Conservation (phyloP, 2,329 filamentous ascomycete species). For the Neofusicoccum ribis region DNA sequence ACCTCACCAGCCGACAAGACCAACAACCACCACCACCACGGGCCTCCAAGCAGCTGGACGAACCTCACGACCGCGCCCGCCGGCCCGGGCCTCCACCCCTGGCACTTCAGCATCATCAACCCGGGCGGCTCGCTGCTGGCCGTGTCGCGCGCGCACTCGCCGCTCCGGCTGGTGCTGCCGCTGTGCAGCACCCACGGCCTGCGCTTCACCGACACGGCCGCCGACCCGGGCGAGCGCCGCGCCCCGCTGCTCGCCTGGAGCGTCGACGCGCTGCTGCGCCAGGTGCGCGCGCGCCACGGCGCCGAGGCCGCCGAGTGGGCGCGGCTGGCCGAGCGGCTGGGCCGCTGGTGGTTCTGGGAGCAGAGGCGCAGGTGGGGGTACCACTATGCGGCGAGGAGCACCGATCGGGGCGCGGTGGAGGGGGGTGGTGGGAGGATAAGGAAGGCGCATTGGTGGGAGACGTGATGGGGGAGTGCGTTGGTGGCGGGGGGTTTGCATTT, state of each 20-base stretch:
- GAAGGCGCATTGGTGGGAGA: too few species aligned
- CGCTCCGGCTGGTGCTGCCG: constrained; percentile 28
- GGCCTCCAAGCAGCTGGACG: too few species aligned
- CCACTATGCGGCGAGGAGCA: constrained; percentile 24
- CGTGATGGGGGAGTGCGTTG: too few species aligned
- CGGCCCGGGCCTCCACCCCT: constrained; percentile 28
- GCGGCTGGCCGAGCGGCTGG: constrained; percentile 37
- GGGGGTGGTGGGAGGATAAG: constrained; percentile 14
- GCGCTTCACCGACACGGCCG: constrained; percentile 38
- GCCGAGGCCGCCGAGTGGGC: constrained; percentile 40
- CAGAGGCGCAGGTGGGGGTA: constrained; percentile 29
- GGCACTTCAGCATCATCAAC: constrained; percentile 30
- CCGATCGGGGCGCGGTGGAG: constrained; percentile 19
- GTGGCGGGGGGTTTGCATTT: too few species aligned
- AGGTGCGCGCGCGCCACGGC: constrained; percentile 30
- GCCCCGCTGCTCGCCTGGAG: constrained; percentile 19
- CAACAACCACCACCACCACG: not conserved
- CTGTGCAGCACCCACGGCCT: constrained; percentile 27
- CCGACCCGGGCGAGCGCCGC: constrained; percentile 37
- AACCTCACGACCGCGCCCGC: not conserved
- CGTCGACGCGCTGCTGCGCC: constrained; percentile 30
- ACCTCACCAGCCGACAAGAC: not conserved
- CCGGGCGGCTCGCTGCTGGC: constrained; percentile 28
- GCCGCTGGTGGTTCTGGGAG: constrained; percentile 43
- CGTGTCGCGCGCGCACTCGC: constrained; percentile 25